Evolutionary conservation across 768 basidiomycete genomes (phyloP), one percentile per base, ranked within the genome.

Genomic region (Lentinula lateritia): DNA sequence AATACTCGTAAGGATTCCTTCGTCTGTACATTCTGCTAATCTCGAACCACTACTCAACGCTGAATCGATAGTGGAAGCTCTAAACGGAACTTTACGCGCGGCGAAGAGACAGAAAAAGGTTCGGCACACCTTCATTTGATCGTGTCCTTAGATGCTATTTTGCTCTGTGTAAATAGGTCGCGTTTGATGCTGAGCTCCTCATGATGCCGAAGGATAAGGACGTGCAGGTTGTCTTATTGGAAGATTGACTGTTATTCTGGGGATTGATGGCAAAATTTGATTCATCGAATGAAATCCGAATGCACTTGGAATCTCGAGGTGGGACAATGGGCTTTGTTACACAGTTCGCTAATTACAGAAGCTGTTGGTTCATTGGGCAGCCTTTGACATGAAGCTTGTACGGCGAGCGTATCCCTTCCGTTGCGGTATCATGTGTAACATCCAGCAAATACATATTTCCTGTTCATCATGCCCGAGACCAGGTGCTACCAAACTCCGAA

Each of bases 401-500:
- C 28, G 28, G 28, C 28, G 28, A 28, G 3, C 28, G 28, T 28
- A 28, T 28, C 3, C 28, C 28, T 28, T 28, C 28, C 28, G 28
- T 28, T 28, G 28, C 28, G 28, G 28, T 28, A 28, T 28, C 3
- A 28, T 28, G 28, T 28, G 28, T 28, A 28, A 28, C 28, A 28
- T 28, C 28, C 3, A 28, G 28, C 28, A 28, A 28, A 28, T 28
- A 28, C 28, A 39, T 39, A 13, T 8, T 39, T 9, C 9, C 38
- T 39, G 12, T 38, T 16, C 34, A 16, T 75, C 69, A 86, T 50
- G 89, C 90, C 66, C 88, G 81, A 56, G 75, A 78, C 86, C 92
- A 93, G 63, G 78, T 71, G 66, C 86, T 84, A 66, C 83, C 78
- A 43, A 94, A 71, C 6, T 81, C 78, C 43, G 85, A 88, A n/a